Evolutionary conservation across 306 rosid species (phyloP).

Genomic region (Alnus rubra): DNA sequence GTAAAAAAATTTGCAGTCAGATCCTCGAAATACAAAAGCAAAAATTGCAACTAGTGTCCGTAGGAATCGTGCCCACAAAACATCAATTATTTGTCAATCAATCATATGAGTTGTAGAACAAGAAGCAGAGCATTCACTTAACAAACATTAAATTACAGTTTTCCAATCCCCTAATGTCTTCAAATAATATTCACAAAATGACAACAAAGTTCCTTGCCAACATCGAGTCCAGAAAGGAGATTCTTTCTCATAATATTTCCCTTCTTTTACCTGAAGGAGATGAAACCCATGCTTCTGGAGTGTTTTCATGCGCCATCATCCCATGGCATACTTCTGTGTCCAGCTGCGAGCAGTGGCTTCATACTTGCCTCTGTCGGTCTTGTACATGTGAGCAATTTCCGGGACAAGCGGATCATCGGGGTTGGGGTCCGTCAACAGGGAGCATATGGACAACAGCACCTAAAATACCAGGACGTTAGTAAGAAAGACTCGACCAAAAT

Average conservation of each 20-base stretch:
- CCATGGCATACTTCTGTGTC: slow-evolving; percentile 90
- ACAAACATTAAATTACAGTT: slow-evolving; percentile 36
- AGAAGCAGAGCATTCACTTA: slow-evolving; percentile 35
- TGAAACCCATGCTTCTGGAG: slow-evolving; percentile 22
- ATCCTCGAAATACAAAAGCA: background rate
- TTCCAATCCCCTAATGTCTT: slow-evolving; percentile 43
- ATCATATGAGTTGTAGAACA: slow-evolving; percentile 25
- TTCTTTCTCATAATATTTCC: slow-evolving; percentile 33
- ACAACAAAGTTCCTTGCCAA: slow-evolving; percentile 45
- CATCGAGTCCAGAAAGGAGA: slow-evolving; percentile 34
- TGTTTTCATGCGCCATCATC: slow-evolving; percentile 38
- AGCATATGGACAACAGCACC: slow-evolving; percentile 89
- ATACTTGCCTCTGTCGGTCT: slow-evolving; percentile 74
- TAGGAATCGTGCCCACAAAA: slow-evolving; percentile 12
- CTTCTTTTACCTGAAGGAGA: slow-evolving; percentile 37
- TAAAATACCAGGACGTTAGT: slow-evolving; percentile 36
- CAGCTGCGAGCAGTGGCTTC: slow-evolving; percentile 97
- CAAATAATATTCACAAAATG: slow-evolving; percentile 59
- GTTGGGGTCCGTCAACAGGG: slow-evolving; percentile 81
- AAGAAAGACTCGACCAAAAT: background rate
- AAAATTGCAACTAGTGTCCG: background rate
- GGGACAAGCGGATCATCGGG: slow-evolving; percentile 92
- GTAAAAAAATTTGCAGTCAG: too few relatives aligned
- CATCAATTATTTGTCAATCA: slow-evolving; percentile 19
- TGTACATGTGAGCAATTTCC: slow-evolving; percentile 93